Base-by-base conservation (phyloP, 192 early-diverging fungal species). In the Coemansia sp. region DNA sequence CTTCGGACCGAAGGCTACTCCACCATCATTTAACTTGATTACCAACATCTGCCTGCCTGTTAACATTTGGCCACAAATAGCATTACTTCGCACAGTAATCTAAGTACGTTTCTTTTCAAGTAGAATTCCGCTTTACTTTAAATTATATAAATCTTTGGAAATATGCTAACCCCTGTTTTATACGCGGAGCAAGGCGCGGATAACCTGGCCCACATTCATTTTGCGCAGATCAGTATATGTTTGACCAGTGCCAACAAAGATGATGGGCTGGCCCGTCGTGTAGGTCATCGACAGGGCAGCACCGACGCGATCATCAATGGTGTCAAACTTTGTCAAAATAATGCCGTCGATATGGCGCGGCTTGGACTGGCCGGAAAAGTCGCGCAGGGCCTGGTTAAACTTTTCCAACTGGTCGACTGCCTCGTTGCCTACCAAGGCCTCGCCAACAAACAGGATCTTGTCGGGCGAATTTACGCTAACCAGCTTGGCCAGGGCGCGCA, bases 391-490 rank as follows among this genome's bases (percentile, higher is more conserved):
- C 59, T 90, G 90, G 85, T 98, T 98, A 82, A 98, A 98, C 84
- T 98, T 98, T 36, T 90, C 89, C 64, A 98, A 78, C 79, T 98
- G 96, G 73, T 97, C 94, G 39, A 98, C 93, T 16, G 96, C 93
- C 81, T 98, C 95, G 67, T 97, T 98, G 36, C 96, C 96, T 11
- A 98, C 96, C 17, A 98, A 74, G 1, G 96, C 96, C 83, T 98
- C 96, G 59, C 96, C 96, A 11, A 98, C 96, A 85, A 98, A 98
- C 57, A 98, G 84, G 64, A 98, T 94, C 81, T 98, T 98, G 83
- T 98, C 94, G 0, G 96, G 95, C 42, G 88, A 86, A 75, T 98
- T 98, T 33, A 90, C 86, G 24, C 92, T 87, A 11, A 97, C 94
- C 29, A 98, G 84, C 86, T 98, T 98, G 29, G 96, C 90, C 62